Evolutionary conservation across 2,329 filamentous ascomycete species (phyloP), one percentile per base, ranked within the genome.

Genomic region (Fusarium sterilihyphosum): DNA sequence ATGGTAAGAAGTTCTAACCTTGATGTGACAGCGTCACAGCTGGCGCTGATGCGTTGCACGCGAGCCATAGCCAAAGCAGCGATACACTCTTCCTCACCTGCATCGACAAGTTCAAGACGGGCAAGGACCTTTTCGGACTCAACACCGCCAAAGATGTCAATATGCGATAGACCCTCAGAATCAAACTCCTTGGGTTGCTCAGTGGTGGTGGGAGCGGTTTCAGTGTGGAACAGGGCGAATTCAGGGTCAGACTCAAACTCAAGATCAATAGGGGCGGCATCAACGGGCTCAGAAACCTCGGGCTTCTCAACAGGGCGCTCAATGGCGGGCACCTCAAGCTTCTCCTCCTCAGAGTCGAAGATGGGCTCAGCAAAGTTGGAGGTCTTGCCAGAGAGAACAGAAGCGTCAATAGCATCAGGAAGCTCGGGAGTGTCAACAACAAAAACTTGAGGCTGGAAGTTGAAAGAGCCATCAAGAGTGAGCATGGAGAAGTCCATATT

Each of bases 401-500:
- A 86, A 11, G 89, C 84, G 79, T 92, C 86, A 74, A 95, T 87
- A 31, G 84, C 79, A 50, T 86, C 83, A 10, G 92, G 92, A 33
- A 92, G 85, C 75, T 92, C 88, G 5, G 92, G 92, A 5, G 93
- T 88, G 73, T 93, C 90, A n/a, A 95, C 90, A 57, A 94, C 89
- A 78, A 93, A 97, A 56, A 93, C 91, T 80, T 91, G 91, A 31
- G 92, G 91, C 80, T 93, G 91, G 81, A 89, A 92, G 81, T 86
- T 87, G 82, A 88, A 91, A 67, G 86, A 85, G 61, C 84, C 81
- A 78, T 89, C 89, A 52, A 95, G 82, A 73, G 81, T 85, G n/a
- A 96, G 88, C 84, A 92, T 89, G 61, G 91, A 90, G 77, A 95
- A 92, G 78, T 97, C 93, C 82, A 95, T 87, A 60, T 85, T 87